Conservation (phyloP, 208 protist genomes). For the Tritrichomonas musculus region DNA sequence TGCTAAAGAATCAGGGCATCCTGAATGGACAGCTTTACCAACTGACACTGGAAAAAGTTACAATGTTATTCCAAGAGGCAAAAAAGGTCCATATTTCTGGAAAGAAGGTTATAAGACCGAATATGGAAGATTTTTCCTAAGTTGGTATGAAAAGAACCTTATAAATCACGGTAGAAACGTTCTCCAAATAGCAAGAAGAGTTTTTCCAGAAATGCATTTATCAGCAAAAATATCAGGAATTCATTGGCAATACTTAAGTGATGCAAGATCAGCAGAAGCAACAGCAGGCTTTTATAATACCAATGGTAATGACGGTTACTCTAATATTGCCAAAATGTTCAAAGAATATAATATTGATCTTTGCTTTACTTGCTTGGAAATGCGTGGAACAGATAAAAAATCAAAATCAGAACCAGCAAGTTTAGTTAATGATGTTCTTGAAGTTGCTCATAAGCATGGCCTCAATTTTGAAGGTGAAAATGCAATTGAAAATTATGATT, state of each 20-base stretch:
- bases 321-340: background rate
- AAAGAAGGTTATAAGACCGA: background rate
- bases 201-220: background rate
- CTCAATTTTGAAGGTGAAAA: conserved; percentile 1
- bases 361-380: background rate
- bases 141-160: background rate
- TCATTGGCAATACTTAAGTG: background rate
- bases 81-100: background rate
- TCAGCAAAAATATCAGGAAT: background rate
- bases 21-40: background rate
- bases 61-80: background rate
- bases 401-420: background rate
- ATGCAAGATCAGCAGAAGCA: background rate
- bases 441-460: background rate
- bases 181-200: background rate
- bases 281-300: background rate
- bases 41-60: background rate
- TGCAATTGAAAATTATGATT: background rate
- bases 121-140: background rate
- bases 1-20: background rate
- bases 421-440: background rate
- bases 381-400: background rate
- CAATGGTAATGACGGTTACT: background rate
- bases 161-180: background rate
- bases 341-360: background rate